Evolutionary conservation across 805 yeast species (phyloP), one percentile per base, ranked within the genome.

Genomic region (Barnettozyma wickerhamii): DNA sequence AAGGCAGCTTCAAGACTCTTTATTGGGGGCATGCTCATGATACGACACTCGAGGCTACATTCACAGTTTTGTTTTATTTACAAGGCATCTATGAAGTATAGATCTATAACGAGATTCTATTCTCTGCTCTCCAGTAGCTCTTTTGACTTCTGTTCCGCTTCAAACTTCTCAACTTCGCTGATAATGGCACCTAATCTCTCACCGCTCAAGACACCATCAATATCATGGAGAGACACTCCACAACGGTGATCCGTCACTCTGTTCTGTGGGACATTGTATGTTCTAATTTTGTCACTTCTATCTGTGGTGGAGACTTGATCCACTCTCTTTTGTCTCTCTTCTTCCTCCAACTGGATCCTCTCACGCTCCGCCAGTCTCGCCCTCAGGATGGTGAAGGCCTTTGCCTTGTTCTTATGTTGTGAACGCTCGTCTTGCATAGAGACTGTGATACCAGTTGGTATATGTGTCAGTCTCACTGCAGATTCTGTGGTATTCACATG

Each of bases 401-500:
- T 87, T 13, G 95, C 97, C 59, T 87, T 90, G 62, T 93, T 93
- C 55, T 80, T 77, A 45, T 91, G 96, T 63, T 93, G 99, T 1
- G 97, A 90, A 47, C 99, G 68, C 56, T 88, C 96, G 58, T 93
- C 97, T 59, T 93, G 98, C 68, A 90, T 95, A 36, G 80, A 73
- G 3, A 93, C 96, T 5, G 79, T 80, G 30, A 87, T 79, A 3
- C 97, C 97, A 0, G 96, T 80, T 5, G 98, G 97, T 13, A 84
- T 68, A 64, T 93, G 99, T 2, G 91, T 88, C 20, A 93, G 66
- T 52, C 99, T 72, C 12, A 93, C 98, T 0, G 99, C 99, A 1
- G 96, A 88, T 58, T 91, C 98, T 0, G 98, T 93, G 12, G 96
- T 91, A 58, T 91, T 91, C 28, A 91, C 99, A 58, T 91, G 98